Evolutionary conservation across 208 protist species (phyloP).

Genomic region (Trypanosoma lewisi): DNA sequence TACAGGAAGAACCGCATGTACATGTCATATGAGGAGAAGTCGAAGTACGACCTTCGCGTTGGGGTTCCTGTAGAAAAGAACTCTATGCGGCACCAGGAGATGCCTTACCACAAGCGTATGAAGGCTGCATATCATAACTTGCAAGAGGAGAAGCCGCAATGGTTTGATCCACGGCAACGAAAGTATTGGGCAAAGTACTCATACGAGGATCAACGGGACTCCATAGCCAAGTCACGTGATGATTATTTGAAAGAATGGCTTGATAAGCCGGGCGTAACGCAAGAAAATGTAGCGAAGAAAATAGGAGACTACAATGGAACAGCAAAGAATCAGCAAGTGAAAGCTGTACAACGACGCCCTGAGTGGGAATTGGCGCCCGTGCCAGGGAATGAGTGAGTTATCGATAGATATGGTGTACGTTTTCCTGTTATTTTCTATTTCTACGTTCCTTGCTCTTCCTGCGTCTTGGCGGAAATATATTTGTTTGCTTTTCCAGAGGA

Average conservation of each 20-base stretch:
- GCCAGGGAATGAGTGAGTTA: conserved; percentile 25
- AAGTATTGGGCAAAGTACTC: conserved; percentile 83
- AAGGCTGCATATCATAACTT: conserved; percentile 84
- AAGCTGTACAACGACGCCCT: conserved; percentile 71
- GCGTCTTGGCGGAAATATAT: too few relatives aligned
- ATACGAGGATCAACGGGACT: conserved; percentile 86
- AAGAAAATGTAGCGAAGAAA: conserved; percentile 84
- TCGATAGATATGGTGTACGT: too few relatives aligned
- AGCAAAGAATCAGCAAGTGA: conserved; percentile 71
- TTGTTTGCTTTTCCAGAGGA: too few relatives aligned
- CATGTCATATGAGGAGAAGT: conserved; percentile 90
- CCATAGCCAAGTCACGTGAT: conserved; percentile 75
- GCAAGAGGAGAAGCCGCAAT: conserved; percentile 67
- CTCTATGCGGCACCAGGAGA: conserved; percentile 82
- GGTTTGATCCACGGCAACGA: conserved; percentile 67
- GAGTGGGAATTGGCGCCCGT: conserved; percentile 86
- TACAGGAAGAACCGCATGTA: conserved; percentile 91
- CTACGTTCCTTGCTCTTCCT: too few relatives aligned
- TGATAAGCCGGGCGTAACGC: conserved; percentile 82
- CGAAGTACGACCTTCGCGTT: conserved; percentile 68
- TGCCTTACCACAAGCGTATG: conserved; percentile 84
- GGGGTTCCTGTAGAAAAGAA: conserved; percentile 87
- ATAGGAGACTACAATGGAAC: conserved; percentile 90
- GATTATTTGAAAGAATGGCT: conserved; percentile 86
- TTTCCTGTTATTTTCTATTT: too few relatives aligned